These are phyloP conservation scores for Brassica balearica DNA, from an alignment of 441 rosid species.

Conservation along the genomic window DNA sequence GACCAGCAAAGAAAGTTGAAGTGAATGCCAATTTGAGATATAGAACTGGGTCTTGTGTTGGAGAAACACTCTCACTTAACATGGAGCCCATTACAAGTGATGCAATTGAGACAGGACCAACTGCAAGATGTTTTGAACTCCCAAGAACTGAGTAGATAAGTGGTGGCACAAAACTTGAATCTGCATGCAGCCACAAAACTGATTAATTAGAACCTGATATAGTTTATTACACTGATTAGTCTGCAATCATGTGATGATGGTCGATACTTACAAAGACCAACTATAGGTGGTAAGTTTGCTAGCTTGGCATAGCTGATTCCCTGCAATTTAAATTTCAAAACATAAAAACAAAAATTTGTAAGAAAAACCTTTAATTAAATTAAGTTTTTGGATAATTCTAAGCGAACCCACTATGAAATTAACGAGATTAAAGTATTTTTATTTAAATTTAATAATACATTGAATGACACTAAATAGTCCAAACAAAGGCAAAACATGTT, in stretches of 20 bases:
- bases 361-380: not conserved
- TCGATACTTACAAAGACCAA: conserved; percentile 84
- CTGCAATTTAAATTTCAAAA: conserved; percentile 48
- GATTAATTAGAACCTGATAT: conserved; percentile 5
- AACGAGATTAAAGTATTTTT: not conserved
- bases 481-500: conserved; percentile 4
- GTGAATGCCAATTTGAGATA: conserved; percentile 92
- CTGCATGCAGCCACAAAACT: conserved; percentile 52
- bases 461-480: conserved; percentile 22
- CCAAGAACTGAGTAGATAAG: conserved; percentile 86
- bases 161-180: conserved; percentile 99
- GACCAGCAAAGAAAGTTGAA: conserved; percentile 95
- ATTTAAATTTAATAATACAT: conserved; percentile 9
- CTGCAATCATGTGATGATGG: not conserved
- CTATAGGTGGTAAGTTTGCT: conserved; percentile 91
- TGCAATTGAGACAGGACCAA: conserved; percentile 99
- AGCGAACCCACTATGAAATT: conserved; percentile 12
- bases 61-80: conserved; percentile 80
- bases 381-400: not conserved
- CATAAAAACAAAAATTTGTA: not conserved
- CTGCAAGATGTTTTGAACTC: conserved; percentile 90
- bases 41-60: conserved; percentile 62
- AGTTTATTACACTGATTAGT: not conserved
- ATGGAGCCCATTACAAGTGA: conserved; percentile 97
- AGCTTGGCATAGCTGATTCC: conserved; percentile 99